Evolutionary conservation across 352 stramenopile species (phyloP).

Genomic region (Globisporangium uncinulatum): DNA sequence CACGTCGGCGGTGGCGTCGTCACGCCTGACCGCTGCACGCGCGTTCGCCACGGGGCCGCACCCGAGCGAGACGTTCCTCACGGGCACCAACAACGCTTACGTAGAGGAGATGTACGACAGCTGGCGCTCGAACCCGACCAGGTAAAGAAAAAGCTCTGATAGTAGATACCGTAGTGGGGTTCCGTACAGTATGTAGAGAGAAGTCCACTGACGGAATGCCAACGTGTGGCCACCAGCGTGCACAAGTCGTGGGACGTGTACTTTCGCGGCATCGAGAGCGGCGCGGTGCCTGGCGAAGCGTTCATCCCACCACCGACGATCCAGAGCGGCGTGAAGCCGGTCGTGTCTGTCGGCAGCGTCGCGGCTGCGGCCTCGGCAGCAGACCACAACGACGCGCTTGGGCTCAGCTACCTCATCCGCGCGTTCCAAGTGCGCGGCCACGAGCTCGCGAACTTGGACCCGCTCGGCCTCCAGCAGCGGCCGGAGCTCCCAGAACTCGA

Average conservation of each 20-base stretch:
- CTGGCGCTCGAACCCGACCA: conserved; percentile 89
- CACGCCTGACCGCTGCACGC: conserved; percentile 21
- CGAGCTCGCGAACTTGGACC: conserved; percentile 94
- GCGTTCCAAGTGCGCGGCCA: conserved; percentile 97
- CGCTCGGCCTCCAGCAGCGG: conserved; percentile 87
- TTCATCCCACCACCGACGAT: conserved; percentile 82
- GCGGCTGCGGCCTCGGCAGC: conserved; percentile 20
- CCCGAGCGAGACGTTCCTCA: conserved; percentile 91
- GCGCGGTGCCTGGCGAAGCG: conserved; percentile 68
- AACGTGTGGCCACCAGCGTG: conserved; percentile 28
- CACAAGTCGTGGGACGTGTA: conserved; percentile 88
- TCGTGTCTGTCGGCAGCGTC: conserved; percentile 32
- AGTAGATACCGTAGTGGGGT: too few species aligned
- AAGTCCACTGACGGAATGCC: too few species aligned
- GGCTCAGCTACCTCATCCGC: conserved; percentile 96
- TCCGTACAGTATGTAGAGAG: too few species aligned
- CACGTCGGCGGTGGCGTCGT: conserved; percentile 10
- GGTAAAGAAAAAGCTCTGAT: conserved; percentile 13
- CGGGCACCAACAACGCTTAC: conserved; percentile 93
- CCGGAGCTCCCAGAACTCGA: conserved; percentile 79
- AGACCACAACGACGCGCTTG: conserved; percentile 80
- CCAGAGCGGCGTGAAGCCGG: conserved; percentile 63
- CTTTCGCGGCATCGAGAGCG: conserved; percentile 78
- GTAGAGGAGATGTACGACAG: conserved; percentile 97
- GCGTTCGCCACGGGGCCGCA: conserved; percentile 64